phyloP scores from a whole-genome alignment of 441 rosid species.

The Syzygium malaccense region DNA sequence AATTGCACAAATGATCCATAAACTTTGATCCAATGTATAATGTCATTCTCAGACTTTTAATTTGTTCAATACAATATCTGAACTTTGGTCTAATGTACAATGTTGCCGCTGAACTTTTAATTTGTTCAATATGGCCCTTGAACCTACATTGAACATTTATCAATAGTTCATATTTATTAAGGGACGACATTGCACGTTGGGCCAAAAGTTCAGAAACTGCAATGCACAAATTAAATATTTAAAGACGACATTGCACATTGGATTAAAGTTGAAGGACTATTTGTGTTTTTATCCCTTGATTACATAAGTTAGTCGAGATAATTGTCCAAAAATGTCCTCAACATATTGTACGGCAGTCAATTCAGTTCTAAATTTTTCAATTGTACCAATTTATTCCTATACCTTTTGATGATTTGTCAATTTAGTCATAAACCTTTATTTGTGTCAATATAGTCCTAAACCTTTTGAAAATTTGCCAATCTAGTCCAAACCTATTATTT shows the following conservation, averaged over 20 bases:
- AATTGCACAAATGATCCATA: not conserved
- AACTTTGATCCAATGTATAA: not conserved
- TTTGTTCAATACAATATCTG: rapidly evolving
- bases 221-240: not conserved
- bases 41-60: rapidly evolving
- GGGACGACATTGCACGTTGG: rapidly evolving
- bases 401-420: too few species aligned
- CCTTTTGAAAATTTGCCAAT: too few species aligned
- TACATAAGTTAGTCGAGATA: not conserved
- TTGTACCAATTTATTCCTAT: too few species aligned
- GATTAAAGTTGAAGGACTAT: not conserved
- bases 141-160: not conserved
- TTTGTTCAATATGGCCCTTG: rapidly evolving
- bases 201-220: rapidly evolving
- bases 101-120: too few species aligned
- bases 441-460: too few species aligned
- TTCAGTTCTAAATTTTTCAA: too few species aligned
- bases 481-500: too few species aligned
- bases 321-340: too few species aligned
- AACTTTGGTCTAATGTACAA: not conserved
- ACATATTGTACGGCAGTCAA: too few species aligned
- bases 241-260: rapidly evolving
- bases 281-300: not conserved
- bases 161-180: rapidly evolving
- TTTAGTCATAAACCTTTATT: too few species aligned